Evolutionary conservation across 306 rosid genomes (phyloP), one percentile per base, ranked within the genome.

Genomic region (Acacia confusa): DNA sequence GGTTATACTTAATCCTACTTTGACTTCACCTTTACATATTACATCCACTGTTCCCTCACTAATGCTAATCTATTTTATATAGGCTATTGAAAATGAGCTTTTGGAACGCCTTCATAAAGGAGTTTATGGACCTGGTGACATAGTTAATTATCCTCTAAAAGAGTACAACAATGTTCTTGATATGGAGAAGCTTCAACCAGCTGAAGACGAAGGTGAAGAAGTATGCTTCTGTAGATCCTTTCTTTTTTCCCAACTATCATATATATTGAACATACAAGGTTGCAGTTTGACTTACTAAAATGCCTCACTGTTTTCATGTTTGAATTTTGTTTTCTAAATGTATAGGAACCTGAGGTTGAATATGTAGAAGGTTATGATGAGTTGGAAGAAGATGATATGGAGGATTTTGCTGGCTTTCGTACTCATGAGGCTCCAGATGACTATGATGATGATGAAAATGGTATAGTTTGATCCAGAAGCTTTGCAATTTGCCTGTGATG

Each of bases 371-470:
- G 92, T 50, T 72, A 83, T 81, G 89, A 92, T 44, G 97, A 90
- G 68, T 85, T 88, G 58, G 99, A 93, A 85, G 92, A 88, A 82
- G 97, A 92, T 65, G 97, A 95, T 81, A 90, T 95, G 6, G 99
- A 93, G 85, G 99, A 95, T 88, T 87, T 90, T 86, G 91, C 77
- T 79, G 88, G 89, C 84, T 83, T 77, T 65, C 60, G 78, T 41
- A 70, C 80, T 72, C 41, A 43, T 4, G 70, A 79, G 55, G 76
- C 83, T 48, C 79, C 60, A 47, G 86, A 53, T 27, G 74, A 73
- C 64, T 83, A 48, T 77, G 85, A 86, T 19, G 74, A 45, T 7
- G 91, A 86, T 67, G 87, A 88, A 76, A 79, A 80, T 78, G 94
- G 92, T 88, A 88, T 74, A 9, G 68, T 70, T 68, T 82, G 69